Evolutionary conservation across 345 rosid species (phyloP).

Genomic region (Aquilaria sinensis): DNA sequence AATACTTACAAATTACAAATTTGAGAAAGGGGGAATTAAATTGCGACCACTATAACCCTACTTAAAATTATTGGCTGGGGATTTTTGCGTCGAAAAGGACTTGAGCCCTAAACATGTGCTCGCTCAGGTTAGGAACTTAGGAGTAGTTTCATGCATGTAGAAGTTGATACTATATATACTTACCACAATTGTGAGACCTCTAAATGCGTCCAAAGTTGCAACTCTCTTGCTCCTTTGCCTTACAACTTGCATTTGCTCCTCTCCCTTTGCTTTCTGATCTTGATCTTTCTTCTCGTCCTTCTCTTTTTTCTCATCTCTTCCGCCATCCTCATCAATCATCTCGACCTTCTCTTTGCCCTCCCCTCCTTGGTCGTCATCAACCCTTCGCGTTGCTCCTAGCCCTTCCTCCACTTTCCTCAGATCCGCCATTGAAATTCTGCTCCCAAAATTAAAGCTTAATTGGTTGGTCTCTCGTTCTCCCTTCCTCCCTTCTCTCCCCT

Average conservation of each 20-base stretch:
- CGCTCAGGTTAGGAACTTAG: too few relatives aligned
- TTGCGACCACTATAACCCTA: too few relatives aligned
- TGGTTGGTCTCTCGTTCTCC: too few relatives aligned
- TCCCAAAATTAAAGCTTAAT: too few relatives aligned
- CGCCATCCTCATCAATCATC: background rate
- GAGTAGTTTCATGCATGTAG: too few relatives aligned
- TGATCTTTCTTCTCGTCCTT: background rate
- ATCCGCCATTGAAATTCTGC: constrained; percentile 26
- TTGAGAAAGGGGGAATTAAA: too few relatives aligned
- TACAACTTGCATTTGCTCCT: constrained; percentile 14
- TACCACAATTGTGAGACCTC: constrained; percentile 57
- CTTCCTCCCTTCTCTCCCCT: too few relatives aligned
- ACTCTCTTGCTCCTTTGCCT: constrained; percentile 41
- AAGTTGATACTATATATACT: constrained; percentile 3
- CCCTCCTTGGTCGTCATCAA: constrained; percentile 6
- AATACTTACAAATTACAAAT: too few relatives aligned
- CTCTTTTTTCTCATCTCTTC: constrained; percentile 4
- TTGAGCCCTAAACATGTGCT: too few relatives aligned
- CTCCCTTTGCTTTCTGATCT: constrained; percentile 9
- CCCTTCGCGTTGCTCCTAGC: constrained; percentile 9
- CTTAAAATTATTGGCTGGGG: too few relatives aligned
- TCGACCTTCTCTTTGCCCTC: constrained; percentile 1
- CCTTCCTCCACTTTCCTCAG: constrained; percentile 50
- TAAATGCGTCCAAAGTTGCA: constrained; percentile 55
- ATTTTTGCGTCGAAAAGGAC: too few relatives aligned